Percentiles rank a stretch among this genome's conserved stretches.
Evolutionary conservation across 2,329 filamentous ascomycete genomes (phyloP).

Genomic region (Trichoderma afroharzianum): DNA sequence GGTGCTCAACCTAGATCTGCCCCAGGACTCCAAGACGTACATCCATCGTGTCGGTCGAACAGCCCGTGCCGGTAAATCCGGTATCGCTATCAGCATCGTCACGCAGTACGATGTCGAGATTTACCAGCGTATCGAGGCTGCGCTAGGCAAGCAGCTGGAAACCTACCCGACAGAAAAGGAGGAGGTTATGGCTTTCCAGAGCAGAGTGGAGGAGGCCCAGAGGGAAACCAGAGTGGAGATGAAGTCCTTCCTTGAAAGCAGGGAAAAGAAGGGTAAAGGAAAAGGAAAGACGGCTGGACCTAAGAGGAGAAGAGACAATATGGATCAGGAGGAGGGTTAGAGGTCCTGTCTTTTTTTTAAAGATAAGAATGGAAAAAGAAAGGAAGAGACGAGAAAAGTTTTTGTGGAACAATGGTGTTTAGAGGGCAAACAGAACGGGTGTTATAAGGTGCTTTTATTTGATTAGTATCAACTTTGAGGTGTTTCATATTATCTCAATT

Average conservation of each 20-base stretch:
- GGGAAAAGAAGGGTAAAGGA: constrained; percentile 23
- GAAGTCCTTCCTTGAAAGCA: constrained; percentile 72
- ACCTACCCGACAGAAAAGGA: constrained; percentile 71
- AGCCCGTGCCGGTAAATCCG: constrained; percentile 79
- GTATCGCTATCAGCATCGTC: constrained; percentile 74
- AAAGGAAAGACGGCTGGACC: background rate
- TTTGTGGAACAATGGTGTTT: background rate
- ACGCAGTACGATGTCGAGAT: constrained; percentile 87
- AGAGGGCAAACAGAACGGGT: background rate
- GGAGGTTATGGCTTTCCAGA: constrained; percentile 78
- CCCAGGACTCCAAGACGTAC: constrained; percentile 83
- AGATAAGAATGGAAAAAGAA: background rate
- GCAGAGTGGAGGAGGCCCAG: constrained; percentile 79
- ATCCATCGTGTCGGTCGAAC: constrained; percentile 87
- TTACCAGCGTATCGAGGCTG: constrained; percentile 76
- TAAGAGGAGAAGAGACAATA: constrained; percentile 53
- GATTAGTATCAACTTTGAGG: background rate
- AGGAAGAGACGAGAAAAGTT: background rate
- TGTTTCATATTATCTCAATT: background rate
- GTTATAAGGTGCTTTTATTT: background rate
- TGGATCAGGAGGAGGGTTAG: constrained; percentile 73
- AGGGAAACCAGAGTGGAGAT: constrained; percentile 74
- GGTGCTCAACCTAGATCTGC: constrained; percentile 82
- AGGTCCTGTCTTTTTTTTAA: background rate
- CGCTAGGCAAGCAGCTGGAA: constrained; percentile 70